Conservation (phyloP, 2,329 filamentous ascomycete species). For the Orbilia quercus region DNA sequence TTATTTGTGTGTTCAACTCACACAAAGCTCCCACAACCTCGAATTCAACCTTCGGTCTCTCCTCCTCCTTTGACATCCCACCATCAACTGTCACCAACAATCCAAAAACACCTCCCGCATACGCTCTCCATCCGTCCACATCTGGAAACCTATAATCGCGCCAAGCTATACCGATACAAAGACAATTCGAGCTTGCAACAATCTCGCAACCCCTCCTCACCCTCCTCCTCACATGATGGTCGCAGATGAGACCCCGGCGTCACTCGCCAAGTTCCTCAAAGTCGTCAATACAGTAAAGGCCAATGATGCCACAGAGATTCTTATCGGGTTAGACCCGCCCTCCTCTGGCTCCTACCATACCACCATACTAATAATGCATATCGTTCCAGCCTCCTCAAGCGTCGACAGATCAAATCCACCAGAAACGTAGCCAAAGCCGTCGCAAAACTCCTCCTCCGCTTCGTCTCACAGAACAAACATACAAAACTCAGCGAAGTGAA, state of each 20-base stretch:
- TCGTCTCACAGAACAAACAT: slow-evolving; percentile 77
- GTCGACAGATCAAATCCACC: slow-evolving; percentile 87
- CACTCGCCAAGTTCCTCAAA: slow-evolving; percentile 44
- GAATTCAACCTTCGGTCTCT: not conserved
- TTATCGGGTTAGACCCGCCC: slow-evolving; percentile 22
- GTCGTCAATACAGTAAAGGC: slow-evolving; percentile 39
- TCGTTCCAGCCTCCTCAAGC: slow-evolving; percentile 78
- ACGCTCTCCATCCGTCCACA: not conserved
- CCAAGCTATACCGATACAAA: not conserved
- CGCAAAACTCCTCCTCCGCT: slow-evolving; percentile 84
- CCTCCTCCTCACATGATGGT: slow-evolving; percentile 29
- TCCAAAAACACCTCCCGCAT: not conserved
- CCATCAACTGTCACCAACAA: not conserved
- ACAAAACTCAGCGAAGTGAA: slow-evolving; percentile 78
- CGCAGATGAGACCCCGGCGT: slow-evolving; percentile 35
- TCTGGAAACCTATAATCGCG: not conserved
- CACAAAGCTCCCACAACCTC: not conserved
- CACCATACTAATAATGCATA: slow-evolving; percentile 45
- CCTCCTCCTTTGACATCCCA: not conserved
- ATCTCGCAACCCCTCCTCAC: slow-evolving; percentile 5
- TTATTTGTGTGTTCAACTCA: slow-evolving; percentile 9
- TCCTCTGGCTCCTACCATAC: not conserved
- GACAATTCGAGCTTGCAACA: not conserved
- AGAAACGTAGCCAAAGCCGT: slow-evolving; percentile 91
- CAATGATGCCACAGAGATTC: slow-evolving; percentile 42